phyloP scores from a whole-genome alignment of 176 grass and related monocot genomes.

The Phoenix dactylifera region DNA sequence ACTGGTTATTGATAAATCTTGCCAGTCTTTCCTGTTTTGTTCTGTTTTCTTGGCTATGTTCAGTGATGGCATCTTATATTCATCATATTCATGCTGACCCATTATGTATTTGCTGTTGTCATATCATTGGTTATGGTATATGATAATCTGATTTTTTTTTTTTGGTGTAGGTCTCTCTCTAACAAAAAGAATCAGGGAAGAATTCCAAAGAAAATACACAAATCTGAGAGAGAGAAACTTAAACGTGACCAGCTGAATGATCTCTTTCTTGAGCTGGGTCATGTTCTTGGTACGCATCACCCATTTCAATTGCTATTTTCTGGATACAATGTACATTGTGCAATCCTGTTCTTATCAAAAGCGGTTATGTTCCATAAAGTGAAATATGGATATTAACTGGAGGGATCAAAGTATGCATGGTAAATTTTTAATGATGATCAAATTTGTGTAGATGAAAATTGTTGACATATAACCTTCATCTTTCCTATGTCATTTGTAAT shows the following conservation, averaged over 20 bases:
- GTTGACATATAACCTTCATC: too few relatives aligned
- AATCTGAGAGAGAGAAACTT: constrained; percentile 74
- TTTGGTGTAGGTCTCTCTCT: constrained; percentile 29
- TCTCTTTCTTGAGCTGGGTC: constrained; percentile 53
- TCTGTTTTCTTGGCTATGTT: too few relatives aligned
- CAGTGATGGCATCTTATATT: background rate
- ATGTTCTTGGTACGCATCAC: constrained; percentile 50
- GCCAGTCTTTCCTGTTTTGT: too few relatives aligned
- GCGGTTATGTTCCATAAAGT: too few relatives aligned
- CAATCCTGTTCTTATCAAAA: too few relatives aligned
- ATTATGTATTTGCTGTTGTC: background rate
- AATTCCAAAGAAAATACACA: constrained; percentile 60
- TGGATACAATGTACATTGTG: too few relatives aligned
- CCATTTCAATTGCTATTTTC: background rate
- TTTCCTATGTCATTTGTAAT: too few relatives aligned
- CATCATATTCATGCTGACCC: background rate
- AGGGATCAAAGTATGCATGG: too few relatives aligned
- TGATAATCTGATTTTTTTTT: constrained; percentile 9
- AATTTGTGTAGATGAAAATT: too few relatives aligned
- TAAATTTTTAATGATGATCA: too few relatives aligned
- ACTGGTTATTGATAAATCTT: too few relatives aligned
- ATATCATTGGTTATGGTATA: background rate
- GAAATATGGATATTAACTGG: too few relatives aligned
- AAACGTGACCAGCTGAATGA: constrained; percentile 79
- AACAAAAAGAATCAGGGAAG: constrained; percentile 39